Conservation (phyloP, 78 protist genomes). For the Protostelium mycophagum region DNA sequence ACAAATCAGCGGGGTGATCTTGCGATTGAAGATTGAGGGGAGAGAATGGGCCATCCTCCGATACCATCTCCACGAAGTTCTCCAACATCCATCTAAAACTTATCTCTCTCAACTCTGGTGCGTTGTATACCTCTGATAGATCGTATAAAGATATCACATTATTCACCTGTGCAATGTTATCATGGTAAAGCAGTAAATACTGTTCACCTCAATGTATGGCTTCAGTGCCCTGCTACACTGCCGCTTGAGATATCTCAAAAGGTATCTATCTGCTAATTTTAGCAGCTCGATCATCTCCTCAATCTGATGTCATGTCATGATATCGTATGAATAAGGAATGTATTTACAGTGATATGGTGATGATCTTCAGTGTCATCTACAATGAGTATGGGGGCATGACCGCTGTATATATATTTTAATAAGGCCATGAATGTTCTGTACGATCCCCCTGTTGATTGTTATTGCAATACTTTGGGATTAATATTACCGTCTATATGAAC, state of each 20-base stretch:
- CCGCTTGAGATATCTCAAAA: not conserved
- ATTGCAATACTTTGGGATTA: not conserved
- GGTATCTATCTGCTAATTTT: not conserved
- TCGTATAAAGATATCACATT: not conserved
- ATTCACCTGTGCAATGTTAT: not conserved
- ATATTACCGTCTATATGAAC: not conserved
- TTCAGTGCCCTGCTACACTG: not conserved
- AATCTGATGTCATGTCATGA: not conserved
- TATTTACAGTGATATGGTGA: not conserved
- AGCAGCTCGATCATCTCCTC: not conserved
- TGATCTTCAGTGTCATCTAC: not conserved
- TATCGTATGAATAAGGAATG: not conserved
- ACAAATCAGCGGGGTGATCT: too few species aligned
- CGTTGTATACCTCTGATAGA: not conserved
- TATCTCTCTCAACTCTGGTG: not conserved
- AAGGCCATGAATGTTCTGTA: not conserved
- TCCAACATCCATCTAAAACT: not conserved
- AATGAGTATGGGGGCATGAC: not conserved
- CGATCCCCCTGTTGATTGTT: not conserved
- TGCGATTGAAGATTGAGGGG: too few species aligned
- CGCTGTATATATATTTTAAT: not conserved
- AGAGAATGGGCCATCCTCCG: too few species aligned
- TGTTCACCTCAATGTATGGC: not conserved
- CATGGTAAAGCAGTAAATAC: not conserved
- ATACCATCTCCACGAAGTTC: not conserved